A percentile compares a stretch with the other conserved stretches of the same genome.
These are phyloP conservation scores for Coniochaeta ligniaria DNA, from an alignment of 2,329 filamentous ascomycete species.

Conservation along the genomic window DNA sequence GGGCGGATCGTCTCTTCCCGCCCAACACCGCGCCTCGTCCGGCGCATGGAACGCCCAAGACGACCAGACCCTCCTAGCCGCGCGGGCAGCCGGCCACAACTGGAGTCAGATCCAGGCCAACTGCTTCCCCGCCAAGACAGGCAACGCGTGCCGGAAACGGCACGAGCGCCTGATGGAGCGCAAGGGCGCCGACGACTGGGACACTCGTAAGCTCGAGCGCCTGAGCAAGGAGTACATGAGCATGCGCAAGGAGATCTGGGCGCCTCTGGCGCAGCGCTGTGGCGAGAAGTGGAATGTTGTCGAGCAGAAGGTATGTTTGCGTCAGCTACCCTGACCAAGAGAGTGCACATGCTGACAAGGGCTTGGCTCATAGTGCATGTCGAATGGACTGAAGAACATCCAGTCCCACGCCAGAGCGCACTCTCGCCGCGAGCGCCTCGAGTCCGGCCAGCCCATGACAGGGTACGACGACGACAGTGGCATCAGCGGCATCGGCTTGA, in stretches of 20 bases:
- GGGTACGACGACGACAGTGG: conserved; percentile 65
- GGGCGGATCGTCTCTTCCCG: conserved; percentile 19
- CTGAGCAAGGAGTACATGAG: conserved; percentile 74
- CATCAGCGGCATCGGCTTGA: conserved; percentile 55
- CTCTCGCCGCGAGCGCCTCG: conserved; percentile 56
- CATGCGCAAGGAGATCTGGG: conserved; percentile 77
- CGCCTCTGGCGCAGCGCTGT: conserved; percentile 59
- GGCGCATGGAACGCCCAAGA: conserved; percentile 68
- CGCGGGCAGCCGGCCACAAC: conserved; percentile 69
- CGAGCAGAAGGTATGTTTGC: conserved; percentile 50
- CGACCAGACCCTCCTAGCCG: conserved; percentile 65
- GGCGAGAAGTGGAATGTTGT: conserved; percentile 79
- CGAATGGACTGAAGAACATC: conserved; percentile 75
- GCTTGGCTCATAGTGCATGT: conserved; percentile 58
- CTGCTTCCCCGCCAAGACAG: conserved; percentile 70
- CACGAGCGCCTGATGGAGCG: conserved; percentile 80
- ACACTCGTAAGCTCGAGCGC: conserved; percentile 64
- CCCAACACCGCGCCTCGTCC: conserved; percentile 48
- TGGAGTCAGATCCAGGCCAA: conserved; percentile 74
- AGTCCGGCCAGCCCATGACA: conserved; percentile 34
- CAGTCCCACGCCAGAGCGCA: conserved; percentile 61
- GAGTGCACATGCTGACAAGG: conserved; percentile 2
- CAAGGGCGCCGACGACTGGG: conserved; percentile 69
- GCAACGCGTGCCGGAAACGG: conserved; percentile 83
- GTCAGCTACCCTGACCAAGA: neutral